A percentile compares a stretch with the other conserved stretches of the same genome.
phyloP scores from a whole-genome alignment of 805 yeast species.

The Kuraishia hungarica region DNA sequence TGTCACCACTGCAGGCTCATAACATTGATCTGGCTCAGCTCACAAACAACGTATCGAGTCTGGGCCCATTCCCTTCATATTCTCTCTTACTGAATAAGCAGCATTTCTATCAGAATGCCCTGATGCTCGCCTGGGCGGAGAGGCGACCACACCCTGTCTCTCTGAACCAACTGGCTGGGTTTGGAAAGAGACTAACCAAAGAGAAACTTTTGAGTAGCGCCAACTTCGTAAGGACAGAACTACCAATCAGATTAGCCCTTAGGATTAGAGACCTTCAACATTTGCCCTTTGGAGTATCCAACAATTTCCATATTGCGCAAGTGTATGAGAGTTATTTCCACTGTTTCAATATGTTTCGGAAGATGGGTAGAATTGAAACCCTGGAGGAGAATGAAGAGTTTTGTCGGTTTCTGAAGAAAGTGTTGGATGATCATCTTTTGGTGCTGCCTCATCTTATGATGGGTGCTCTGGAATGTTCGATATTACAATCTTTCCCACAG shows the following conservation, averaged over 20 bases:
- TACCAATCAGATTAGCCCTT: constrained; percentile 78
- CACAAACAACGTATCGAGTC: constrained; percentile 2
- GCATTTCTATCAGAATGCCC: constrained; percentile 81
- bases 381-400: constrained; percentile 71
- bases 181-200: constrained; percentile 69
- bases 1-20: background rate
- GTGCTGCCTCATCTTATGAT: constrained; percentile 84
- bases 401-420: constrained; percentile 50
- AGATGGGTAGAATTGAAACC: constrained; percentile 56
- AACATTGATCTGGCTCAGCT: background rate
- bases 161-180: constrained; percentile 81
- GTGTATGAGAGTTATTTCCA: constrained; percentile 86
- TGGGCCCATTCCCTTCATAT: constrained; percentile 6
- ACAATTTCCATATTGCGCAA: constrained; percentile 77
- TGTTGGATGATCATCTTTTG: constrained; percentile 71
- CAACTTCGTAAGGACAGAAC: constrained; percentile 77
- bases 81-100: constrained; percentile 31
- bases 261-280: constrained; percentile 69
- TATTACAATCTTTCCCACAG: constrained; percentile 49
- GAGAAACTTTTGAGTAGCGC: constrained; percentile 79
- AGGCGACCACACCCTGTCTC: constrained; percentile 84
- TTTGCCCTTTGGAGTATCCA: constrained; percentile 75
- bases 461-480: constrained; percentile 83
- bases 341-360: constrained; percentile 80
- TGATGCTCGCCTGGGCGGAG: constrained; percentile 52